phyloP scores from a whole-genome alignment of 169 alveolate genomes.

The Toxoplasma gondii region DNA sequence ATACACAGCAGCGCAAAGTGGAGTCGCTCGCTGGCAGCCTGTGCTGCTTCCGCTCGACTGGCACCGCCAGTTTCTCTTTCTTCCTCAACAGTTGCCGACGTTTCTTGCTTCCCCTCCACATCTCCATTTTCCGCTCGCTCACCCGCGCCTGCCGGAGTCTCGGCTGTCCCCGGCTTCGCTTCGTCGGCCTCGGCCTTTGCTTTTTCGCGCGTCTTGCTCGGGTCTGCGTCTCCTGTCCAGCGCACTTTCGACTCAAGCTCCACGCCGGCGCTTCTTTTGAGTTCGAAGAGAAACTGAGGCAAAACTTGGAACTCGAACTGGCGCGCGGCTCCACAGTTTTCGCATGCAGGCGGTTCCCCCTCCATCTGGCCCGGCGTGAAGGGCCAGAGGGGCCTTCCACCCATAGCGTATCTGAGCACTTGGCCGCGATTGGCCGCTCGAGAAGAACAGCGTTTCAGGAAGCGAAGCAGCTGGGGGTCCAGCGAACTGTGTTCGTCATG shows the following conservation, averaged over 20 bases:
- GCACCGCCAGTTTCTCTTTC: neutral
- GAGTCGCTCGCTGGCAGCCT: slow-evolving; percentile 50
- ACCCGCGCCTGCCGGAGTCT: neutral
- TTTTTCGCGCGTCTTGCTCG: neutral
- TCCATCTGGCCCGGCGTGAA: slow-evolving; percentile 35
- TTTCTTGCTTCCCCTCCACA: neutral
- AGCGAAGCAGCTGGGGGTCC: slow-evolving; percentile 41
- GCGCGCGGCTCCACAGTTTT: slow-evolving; percentile 37
- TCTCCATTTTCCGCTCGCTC: neutral
- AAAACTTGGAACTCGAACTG: slow-evolving; percentile 56
- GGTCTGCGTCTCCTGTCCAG: neutral
- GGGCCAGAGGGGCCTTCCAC: slow-evolving; percentile 52
- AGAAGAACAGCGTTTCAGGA: neutral
- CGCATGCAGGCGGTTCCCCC: slow-evolving; percentile 24
- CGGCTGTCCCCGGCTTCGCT: neutral
- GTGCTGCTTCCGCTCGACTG: slow-evolving; percentile 27
- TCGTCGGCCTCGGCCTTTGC: neutral
- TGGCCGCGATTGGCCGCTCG: slow-evolving; percentile 8
- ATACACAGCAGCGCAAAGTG: slow-evolving; percentile 46
- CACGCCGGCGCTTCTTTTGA: neutral
- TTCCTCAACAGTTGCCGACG: neutral
- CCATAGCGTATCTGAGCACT: slow-evolving; percentile 51
- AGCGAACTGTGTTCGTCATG: neutral
- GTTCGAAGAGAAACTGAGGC: slow-evolving; percentile 24
- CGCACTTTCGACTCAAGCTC: neutral